phyloP scores from a whole-genome alignment of 106 monocot genomes.

The Dendrobium nobile region DNA sequence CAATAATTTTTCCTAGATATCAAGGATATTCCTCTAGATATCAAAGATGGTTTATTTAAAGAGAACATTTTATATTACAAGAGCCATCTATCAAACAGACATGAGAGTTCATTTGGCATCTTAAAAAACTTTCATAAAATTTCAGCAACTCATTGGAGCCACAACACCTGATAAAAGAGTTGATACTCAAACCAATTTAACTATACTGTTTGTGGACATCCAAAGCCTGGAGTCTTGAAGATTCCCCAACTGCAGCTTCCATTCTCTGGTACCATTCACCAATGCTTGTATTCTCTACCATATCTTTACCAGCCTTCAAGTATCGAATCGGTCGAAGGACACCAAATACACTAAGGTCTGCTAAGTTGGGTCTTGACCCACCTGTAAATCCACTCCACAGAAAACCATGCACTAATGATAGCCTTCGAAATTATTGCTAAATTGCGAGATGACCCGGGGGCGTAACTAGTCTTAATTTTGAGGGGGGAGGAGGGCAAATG shows the following conservation, averaged over 20 bases:
- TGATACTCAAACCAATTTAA: background rate
- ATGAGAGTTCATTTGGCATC: background rate
- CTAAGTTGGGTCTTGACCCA: constrained; percentile 78
- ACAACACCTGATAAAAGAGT: background rate
- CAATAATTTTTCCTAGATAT: too few relatives aligned
- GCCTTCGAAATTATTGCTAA: too few relatives aligned
- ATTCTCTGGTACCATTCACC: constrained; percentile 87
- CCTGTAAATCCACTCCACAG: constrained; percentile 24
- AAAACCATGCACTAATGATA: too few relatives aligned
- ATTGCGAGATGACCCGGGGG: too few relatives aligned
- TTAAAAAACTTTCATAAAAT: background rate
- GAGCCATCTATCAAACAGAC: background rate
- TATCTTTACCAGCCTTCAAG: constrained; percentile 73
- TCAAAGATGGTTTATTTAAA: background rate
- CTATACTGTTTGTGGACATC: background rate
- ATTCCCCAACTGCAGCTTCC: constrained; percentile 74
- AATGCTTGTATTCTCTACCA: constrained; percentile 81
- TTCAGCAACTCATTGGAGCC: background rate
- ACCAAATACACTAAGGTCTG: constrained; percentile 91
- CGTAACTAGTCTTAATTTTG: too few relatives aligned
- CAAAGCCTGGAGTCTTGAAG: constrained; percentile 32
- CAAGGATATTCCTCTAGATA: too few relatives aligned
- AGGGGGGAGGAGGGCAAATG: too few relatives aligned
- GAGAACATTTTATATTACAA: background rate
- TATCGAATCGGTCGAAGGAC: constrained; percentile 85